Conservation (phyloP, 2,329 filamentous ascomycete genomes). For the Epichloe gansuensis region DNA sequence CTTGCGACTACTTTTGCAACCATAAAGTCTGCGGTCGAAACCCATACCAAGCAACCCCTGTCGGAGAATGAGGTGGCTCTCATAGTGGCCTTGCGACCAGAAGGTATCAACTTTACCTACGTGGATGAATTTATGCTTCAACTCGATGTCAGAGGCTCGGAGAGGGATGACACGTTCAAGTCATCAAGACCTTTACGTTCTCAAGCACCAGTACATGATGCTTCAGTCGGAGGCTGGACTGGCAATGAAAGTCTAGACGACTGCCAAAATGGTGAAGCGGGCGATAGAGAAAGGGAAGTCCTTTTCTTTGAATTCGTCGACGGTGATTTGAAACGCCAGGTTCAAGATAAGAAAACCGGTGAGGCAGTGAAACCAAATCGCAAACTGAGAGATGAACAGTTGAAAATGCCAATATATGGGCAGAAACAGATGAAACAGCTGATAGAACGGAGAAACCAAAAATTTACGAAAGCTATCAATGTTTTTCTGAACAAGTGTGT, state of each 20-base stretch:
- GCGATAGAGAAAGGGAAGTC: conserved; percentile 46
- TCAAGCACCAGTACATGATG: conserved; percentile 38
- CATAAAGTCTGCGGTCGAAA: conserved; percentile 73
- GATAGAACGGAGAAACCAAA: conserved; percentile 80
- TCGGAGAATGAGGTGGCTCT: conserved; percentile 68
- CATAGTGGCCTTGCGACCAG: conserved; percentile 66
- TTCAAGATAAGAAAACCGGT: conserved; percentile 58
- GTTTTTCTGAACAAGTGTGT: conserved; percentile 64
- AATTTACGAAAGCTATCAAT: conserved; percentile 69
- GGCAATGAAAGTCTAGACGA: conserved; percentile 32
- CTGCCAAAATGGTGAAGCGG: conserved; percentile 5
- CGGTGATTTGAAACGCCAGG: conserved; percentile 76
- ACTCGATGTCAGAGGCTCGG: conserved; percentile 61
- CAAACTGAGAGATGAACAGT: conserved; percentile 60
- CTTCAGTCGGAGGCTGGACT: conserved; percentile 44
- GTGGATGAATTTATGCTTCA: conserved; percentile 76
- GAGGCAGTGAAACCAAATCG: conserved; percentile 56
- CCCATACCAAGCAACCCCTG: conserved; percentile 61
- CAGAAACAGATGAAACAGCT: conserved; percentile 83
- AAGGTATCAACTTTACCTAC: conserved; percentile 71
- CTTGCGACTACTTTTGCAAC: conserved; percentile 85
- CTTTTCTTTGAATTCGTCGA: conserved; percentile 89
- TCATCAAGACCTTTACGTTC: conserved; percentile 31
- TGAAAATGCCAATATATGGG: conserved; percentile 87
- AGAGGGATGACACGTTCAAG: conserved; percentile 53